Conservation (phyloP, 2,329 filamentous ascomycete genomes). For the Cladosporium sphaerospermum region DNA sequence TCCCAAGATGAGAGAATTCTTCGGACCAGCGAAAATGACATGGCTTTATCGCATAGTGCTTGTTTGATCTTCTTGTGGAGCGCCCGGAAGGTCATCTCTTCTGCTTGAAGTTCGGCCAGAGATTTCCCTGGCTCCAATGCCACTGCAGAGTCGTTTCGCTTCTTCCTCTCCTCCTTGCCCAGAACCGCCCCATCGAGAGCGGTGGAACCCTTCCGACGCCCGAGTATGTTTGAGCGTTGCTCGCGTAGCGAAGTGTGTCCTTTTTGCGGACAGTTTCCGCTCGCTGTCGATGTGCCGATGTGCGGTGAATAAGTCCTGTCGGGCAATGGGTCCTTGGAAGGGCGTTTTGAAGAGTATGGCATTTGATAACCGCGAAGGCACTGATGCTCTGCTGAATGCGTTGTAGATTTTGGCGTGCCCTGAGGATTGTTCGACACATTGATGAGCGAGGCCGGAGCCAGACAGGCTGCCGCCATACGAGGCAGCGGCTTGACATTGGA, state of each 20-base stretch:
- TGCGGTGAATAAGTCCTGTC: neutral
- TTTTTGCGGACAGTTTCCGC: neutral
- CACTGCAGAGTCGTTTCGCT: neutral
- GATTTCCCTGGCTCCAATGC: neutral
- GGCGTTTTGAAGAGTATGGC: neutral
- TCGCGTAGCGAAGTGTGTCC: neutral
- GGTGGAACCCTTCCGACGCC: neutral
- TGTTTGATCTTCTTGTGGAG: neutral
- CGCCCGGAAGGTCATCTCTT: neutral
- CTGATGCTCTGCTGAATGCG: slow-evolving; percentile 8
- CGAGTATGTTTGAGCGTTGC: neutral
- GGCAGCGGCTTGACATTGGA: neutral
- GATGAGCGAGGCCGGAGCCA: neutral
- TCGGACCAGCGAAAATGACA: neutral
- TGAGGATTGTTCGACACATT: neutral
- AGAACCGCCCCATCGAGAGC: slow-evolving; percentile 9
- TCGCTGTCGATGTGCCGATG: neutral
- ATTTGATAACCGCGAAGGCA: slow-evolving; percentile 4
- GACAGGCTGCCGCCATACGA: neutral
- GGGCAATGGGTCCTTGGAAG: neutral
- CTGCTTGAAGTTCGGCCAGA: neutral
- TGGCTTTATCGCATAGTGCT: neutral
- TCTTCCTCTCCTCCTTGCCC: slow-evolving; percentile 11
- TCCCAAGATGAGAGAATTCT: neutral
- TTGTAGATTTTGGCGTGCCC: slow-evolving; percentile 1